Conservation (phyloP, 2,329 filamentous ascomycete genomes). For the Scedosporium dehoogii region DNA sequence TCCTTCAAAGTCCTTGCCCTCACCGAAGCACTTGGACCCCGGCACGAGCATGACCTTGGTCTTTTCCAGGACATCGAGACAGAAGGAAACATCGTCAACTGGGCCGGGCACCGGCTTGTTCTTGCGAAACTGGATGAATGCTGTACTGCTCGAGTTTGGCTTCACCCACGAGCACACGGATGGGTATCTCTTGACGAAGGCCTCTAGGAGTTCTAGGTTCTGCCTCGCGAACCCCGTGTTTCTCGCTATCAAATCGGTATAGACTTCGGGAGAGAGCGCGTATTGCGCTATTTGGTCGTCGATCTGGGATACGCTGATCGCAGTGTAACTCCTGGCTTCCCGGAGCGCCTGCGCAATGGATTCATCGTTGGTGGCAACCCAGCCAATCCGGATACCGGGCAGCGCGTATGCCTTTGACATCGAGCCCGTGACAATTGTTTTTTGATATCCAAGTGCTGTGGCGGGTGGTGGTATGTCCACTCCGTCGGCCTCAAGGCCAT, state of each 20-base stretch:
- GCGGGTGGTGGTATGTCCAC: constrained; percentile 53
- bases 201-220: constrained; percentile 57
- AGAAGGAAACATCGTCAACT: constrained; percentile 66
- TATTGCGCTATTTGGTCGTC: constrained; percentile 72
- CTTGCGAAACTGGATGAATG: constrained; percentile 61
- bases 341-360: constrained; percentile 55
- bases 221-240: constrained; percentile 56
- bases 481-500: constrained; percentile 42
- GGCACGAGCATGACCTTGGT: constrained; percentile 68
- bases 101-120: constrained; percentile 25
- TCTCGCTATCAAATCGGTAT: constrained; percentile 35
- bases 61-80: constrained; percentile 54
- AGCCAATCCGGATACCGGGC: constrained; percentile 73
- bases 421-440: constrained; percentile 64
- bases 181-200: constrained; percentile 55
- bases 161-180: constrained; percentile 60
- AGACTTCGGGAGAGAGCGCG: constrained; percentile 48
- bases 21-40: constrained; percentile 63
- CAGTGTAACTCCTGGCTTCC: constrained; percentile 67
- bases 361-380: constrained; percentile 61
- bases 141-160: constrained; percentile 70
- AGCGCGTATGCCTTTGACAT: constrained; percentile 81
- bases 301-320: constrained; percentile 74
- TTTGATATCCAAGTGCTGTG: constrained; percentile 61
- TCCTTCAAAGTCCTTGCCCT: constrained; percentile 55